Percentiles rank a stretch among this genome's conserved stretches.
Evolutionary conservation across 345 rosid genomes (phyloP).

Genomic region (Acer saccharum): DNA sequence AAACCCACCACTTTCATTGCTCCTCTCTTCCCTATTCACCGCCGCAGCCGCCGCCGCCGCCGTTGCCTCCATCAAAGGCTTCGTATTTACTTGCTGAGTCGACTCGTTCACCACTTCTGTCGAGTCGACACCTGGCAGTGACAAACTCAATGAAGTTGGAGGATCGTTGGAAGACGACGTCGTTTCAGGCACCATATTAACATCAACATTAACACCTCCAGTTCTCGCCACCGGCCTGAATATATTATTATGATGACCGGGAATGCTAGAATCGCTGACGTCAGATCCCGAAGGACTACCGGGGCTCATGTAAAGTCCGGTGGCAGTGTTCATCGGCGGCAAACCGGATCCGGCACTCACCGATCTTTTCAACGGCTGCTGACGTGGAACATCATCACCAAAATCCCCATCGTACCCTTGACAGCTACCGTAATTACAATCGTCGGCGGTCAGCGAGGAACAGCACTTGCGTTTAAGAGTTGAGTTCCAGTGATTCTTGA

Average conservation of each 20-base stretch:
- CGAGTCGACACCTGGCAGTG: conserved; percentile 62
- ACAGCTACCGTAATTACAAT: conserved; percentile 29
- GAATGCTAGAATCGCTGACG: conserved; percentile 65
- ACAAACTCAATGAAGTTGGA: conserved; percentile 64
- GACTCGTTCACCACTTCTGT: conserved; percentile 47
- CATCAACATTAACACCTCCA: conserved; percentile 41
- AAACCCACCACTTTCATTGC: conserved; percentile 25
- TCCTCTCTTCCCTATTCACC: conserved; percentile 27
- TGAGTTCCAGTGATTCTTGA: conserved; percentile 96
- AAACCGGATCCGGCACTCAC: conserved; percentile 59
- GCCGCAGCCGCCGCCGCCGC: conserved; percentile 3
- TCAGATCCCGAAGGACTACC: conserved; percentile 84
- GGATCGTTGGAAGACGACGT: conserved; percentile 58
- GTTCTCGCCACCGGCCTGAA: conserved; percentile 57
- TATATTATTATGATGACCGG: conserved; percentile 35
- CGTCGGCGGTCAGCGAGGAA: conserved; percentile 38
- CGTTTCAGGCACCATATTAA: conserved; percentile 35
- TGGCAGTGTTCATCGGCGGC: conserved; percentile 30
- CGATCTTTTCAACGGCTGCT: conserved; percentile 74
- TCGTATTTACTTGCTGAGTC: conserved; percentile 9
- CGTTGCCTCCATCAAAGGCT: not conserved
- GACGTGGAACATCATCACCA: conserved; percentile 18
- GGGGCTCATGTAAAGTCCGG: conserved; percentile 67
- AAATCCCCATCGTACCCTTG: conserved; percentile 62
- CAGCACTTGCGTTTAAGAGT: conserved; percentile 83